Evolutionary conservation across 2,329 filamentous ascomycete genomes (phyloP).

Genomic region (Neofusicoccum laricinum): DNA sequence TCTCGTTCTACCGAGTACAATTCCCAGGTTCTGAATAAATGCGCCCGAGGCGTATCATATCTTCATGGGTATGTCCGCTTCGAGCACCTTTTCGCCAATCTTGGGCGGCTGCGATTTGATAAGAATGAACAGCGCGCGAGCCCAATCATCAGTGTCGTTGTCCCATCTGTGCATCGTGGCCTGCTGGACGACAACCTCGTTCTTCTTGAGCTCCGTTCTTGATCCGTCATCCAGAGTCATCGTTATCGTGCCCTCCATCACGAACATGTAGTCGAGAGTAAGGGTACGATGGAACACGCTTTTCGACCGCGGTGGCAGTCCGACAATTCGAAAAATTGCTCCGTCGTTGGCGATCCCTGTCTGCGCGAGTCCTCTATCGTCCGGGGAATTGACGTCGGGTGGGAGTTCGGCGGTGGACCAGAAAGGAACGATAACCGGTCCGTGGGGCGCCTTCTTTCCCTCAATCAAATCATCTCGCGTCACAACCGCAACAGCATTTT

Average conservation of each 20-base stretch:
- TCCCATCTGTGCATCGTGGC: slow-evolving; percentile 3
- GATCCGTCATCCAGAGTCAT: slow-evolving; percentile 1
- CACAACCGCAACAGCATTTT: not conserved
- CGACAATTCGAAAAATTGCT: not conserved
- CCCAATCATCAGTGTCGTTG: slow-evolving; percentile 6
- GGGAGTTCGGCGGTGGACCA: slow-evolving; percentile 2
- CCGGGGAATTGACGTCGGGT: not conserved
- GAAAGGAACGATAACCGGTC: not conserved
- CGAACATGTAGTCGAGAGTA: not conserved
- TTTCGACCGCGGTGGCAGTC: not conserved
- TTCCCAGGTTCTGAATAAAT: too few species aligned
- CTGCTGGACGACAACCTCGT: not conserved
- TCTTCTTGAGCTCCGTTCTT: not conserved
- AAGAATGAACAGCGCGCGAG: not conserved
- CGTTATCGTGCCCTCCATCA: not conserved
- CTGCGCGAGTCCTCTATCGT: not conserved
- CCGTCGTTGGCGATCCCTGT: not conserved
- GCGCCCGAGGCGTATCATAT: not conserved
- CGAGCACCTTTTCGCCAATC: not conserved
- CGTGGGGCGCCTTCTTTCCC: not conserved
- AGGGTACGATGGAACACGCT: not conserved
- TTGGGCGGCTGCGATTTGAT: not conserved
- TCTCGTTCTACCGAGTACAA: too few species aligned
- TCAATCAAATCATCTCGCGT: not conserved
- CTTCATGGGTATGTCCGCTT: slow-evolving; percentile 6